These are phyloP conservation scores for Trichoderma cornu-damae DNA, from an alignment of 2,329 filamentous ascomycete species.

Conservation along the genomic window DNA sequence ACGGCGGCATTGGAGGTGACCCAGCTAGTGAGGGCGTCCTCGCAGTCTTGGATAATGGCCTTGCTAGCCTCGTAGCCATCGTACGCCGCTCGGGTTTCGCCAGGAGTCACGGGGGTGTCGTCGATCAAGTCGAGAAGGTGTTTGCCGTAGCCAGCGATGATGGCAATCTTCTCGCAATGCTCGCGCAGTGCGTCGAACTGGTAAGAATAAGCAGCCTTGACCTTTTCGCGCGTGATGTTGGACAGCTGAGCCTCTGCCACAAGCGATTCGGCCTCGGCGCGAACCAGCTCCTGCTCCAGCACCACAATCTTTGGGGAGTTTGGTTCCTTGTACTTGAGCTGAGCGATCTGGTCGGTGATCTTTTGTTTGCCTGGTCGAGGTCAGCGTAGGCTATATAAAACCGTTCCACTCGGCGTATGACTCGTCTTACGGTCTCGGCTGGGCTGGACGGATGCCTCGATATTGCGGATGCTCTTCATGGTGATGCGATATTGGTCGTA, in stretches of 20 bases:
- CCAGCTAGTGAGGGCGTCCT: slow-evolving; percentile 97
- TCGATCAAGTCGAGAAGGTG: slow-evolving; percentile 96
- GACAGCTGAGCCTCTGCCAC: slow-evolving; percentile 97
- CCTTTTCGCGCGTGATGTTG: slow-evolving; percentile 98
- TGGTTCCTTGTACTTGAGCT: slow-evolving; percentile 99
- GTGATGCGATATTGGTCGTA: slow-evolving; percentile 99
- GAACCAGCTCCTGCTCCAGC: slow-evolving; percentile 95
- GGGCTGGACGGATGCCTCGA: slow-evolving; percentile 95
- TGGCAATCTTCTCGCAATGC: slow-evolving; percentile 96
- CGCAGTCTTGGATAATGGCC: slow-evolving; percentile 98
- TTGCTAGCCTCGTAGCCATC: slow-evolving; percentile 98
- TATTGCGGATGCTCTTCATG: slow-evolving; percentile 99
- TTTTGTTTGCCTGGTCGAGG: slow-evolving; percentile 81
- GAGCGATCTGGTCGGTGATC: slow-evolving; percentile 97
- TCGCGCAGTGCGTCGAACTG: slow-evolving; percentile 97
- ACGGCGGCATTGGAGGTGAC: slow-evolving; percentile 86
- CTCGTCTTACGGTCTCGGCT: slow-evolving; percentile 79
- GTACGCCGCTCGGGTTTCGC: slow-evolving; percentile 91
- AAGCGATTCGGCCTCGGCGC: slow-evolving; percentile 96
- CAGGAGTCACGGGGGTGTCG: slow-evolving; percentile 92
- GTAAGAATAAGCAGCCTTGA: slow-evolving; percentile 96
- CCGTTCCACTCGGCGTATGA: neutral
- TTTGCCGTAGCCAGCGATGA: slow-evolving; percentile 96
- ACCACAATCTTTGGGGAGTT: slow-evolving; percentile 97
- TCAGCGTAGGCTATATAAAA: neutral